These are phyloP conservation scores for Escallonia rubra DNA, from an alignment of 129 eudicot genomes.

Conservation along the genomic window DNA sequence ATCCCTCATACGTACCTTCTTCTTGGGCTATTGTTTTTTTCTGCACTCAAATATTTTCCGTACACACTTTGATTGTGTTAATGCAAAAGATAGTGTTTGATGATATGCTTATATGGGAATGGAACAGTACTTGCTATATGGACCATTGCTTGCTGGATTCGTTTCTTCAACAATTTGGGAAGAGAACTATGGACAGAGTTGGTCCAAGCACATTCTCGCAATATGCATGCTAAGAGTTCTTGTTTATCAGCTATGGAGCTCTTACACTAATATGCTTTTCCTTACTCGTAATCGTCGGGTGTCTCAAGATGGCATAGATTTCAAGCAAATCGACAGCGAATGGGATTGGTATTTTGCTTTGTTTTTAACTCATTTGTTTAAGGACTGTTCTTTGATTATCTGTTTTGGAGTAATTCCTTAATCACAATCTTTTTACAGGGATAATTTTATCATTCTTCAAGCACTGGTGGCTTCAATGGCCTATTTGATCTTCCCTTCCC, in stretches of 20 bases:
- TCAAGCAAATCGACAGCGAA: slow-evolving; percentile 68
- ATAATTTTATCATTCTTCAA: slow-evolving; percentile 73
- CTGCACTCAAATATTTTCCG: too few relatives aligned
- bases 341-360: slow-evolving; percentile 68
- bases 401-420: background rate
- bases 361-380: background rate
- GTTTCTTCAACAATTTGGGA: slow-evolving; percentile 33
- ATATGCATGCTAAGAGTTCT: slow-evolving; percentile 51
- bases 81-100: too few relatives aligned
- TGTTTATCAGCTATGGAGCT: slow-evolving; percentile 70
- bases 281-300: slow-evolving; percentile 47
- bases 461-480: slow-evolving; percentile 51
- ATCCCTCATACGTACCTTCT: background rate
- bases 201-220: slow-evolving; percentile 58
- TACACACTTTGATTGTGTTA: too few relatives aligned
- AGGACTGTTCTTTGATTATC: too few relatives aligned
- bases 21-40: background rate
- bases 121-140: slow-evolving; percentile 61
- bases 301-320: slow-evolving; percentile 46
- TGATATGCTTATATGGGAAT: slow-evolving; percentile 1
- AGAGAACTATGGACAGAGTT: slow-evolving; percentile 26
- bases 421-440: slow-evolving; percentile 38
- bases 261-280: slow-evolving; percentile 36
- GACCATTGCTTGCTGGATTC: slow-evolving; percentile 52
- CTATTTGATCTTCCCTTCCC: slow-evolving; percentile 44